phyloP scores from a whole-genome alignment of 352 stramenopile species.

The Phytophthora fragariae region DNA sequence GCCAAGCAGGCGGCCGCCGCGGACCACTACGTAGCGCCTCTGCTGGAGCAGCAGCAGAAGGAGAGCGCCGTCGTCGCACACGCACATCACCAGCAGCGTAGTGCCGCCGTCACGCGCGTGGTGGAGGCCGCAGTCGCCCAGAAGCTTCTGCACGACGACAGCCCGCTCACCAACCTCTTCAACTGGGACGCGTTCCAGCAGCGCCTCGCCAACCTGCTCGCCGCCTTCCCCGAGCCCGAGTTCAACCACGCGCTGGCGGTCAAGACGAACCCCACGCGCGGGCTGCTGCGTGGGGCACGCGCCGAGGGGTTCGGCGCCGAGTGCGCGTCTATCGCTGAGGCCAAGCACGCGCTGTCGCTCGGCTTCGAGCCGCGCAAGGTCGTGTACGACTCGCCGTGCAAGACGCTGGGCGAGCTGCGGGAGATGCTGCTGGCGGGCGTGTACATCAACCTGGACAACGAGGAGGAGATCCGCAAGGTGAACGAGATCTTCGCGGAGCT shows the following conservation, averaged over 20 bases:
- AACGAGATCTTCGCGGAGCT: conserved; percentile 61
- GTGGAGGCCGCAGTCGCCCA: conserved; percentile 60
- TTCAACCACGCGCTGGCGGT: conserved; percentile 85
- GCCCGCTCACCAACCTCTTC: conserved; percentile 69
- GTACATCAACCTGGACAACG: conserved; percentile 94
- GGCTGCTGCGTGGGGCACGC: conserved; percentile 64
- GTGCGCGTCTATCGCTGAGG: conserved; percentile 85
- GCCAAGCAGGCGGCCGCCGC: conserved; percentile 7
- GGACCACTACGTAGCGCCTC: conserved; percentile 59
- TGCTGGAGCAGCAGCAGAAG: conserved; percentile 45
- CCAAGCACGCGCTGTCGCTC: conserved; percentile 80
- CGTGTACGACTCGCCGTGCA: conserved; percentile 94
- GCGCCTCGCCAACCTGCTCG: conserved; percentile 63
- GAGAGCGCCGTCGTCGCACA: conserved; percentile 37
- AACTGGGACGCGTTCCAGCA: conserved; percentile 67
- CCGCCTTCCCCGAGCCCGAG: conserved; percentile 62
- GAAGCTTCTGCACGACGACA: conserved; percentile 61
- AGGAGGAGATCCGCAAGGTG: conserved; percentile 89
- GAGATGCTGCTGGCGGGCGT: conserved; percentile 82
- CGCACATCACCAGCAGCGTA: conserved; percentile 32
- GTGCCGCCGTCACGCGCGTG: conserved; percentile 30
- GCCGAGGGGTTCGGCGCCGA: conserved; percentile 71
- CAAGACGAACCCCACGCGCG: conserved; percentile 83
- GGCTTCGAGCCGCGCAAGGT: conserved; percentile 77
- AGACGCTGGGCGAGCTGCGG: conserved; percentile 86